A percentile compares a stretch with the other conserved stretches of the same genome.
phyloP scores from a whole-genome alignment of 225 moss, liverwort and hornwort species.

The Polytrichum formosum region DNA sequence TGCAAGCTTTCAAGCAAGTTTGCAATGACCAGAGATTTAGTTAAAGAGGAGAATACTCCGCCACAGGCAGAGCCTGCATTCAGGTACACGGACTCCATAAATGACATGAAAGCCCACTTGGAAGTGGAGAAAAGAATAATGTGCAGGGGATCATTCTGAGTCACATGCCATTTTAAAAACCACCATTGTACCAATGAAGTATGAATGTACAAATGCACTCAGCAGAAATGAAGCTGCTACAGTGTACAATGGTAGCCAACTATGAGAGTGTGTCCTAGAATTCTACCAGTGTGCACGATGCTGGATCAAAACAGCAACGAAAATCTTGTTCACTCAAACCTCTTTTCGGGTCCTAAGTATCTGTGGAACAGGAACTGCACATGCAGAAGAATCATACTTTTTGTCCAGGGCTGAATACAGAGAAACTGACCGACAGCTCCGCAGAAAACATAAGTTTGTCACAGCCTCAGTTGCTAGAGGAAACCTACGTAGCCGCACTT shows the following conservation, averaged over 20 bases:
- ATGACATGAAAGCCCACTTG: too few species aligned
- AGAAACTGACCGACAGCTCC: slow-evolving; percentile 33
- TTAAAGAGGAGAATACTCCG: too few species aligned
- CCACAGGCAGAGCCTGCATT: too few species aligned
- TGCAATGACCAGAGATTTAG: too few species aligned
- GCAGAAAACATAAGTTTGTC: slow-evolving; percentile 19
- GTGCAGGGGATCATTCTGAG: too few species aligned
- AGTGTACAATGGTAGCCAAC: slow-evolving; percentile 41
- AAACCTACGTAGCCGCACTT: slow-evolving; percentile 45
- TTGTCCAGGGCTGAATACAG: slow-evolving; percentile 49
- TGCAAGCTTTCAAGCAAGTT: too few species aligned
- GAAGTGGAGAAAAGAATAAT: too few species aligned
- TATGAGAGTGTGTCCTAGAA: slow-evolving; percentile 34
- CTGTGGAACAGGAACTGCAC: slow-evolving; percentile 52
- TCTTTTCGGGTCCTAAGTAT: slow-evolving; percentile 57
- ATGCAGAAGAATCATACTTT: slow-evolving; percentile 56
- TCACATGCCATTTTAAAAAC: slow-evolving; percentile 14
- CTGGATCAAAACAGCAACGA: slow-evolving; percentile 57
- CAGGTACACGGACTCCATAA: too few species aligned
- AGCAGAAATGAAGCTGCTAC: slow-evolving; percentile 42
- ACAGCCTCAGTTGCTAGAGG: slow-evolving; percentile 12
- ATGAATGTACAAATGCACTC: slow-evolving; percentile 61
- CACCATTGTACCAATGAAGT: slow-evolving; percentile 36
- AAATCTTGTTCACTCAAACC: slow-evolving; percentile 49
- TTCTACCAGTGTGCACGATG: slow-evolving; percentile 53